Evolutionary conservation across 352 stramenopile species (phyloP).

Genomic region (Phytophthora megakarya): DNA sequence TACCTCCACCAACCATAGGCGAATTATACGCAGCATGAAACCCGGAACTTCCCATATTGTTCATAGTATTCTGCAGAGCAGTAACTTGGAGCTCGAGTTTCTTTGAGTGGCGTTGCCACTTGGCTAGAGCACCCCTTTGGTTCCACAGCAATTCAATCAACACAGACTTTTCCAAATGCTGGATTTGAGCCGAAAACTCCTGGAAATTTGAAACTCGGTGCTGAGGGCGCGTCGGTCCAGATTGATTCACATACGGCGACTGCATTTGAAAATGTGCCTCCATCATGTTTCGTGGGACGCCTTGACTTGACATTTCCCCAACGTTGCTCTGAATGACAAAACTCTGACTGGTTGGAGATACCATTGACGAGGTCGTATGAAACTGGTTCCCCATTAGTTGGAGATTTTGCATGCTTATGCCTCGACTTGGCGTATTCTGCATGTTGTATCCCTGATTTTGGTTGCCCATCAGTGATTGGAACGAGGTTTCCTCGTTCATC

Average conservation of each 20-base stretch:
- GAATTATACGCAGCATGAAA: slow-evolving; percentile 46
- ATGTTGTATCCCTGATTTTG: slow-evolving; percentile 32
- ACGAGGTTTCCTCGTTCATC: slow-evolving; percentile 40
- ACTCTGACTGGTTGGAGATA: slow-evolving; percentile 23
- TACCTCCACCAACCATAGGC: slow-evolving; percentile 24
- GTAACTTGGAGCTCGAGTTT: slow-evolving; percentile 60
- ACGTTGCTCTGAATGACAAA: slow-evolving; percentile 25
- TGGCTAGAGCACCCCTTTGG: slow-evolving; percentile 60
- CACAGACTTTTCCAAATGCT: slow-evolving; percentile 66
- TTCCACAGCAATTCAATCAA: slow-evolving; percentile 82
- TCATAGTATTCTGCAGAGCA: slow-evolving; percentile 23
- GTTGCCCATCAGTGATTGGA: slow-evolving; percentile 46
- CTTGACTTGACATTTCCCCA: slow-evolving; percentile 18
- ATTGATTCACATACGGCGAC: slow-evolving; percentile 37
- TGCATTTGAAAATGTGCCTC: slow-evolving; percentile 26
- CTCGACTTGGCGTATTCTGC: slow-evolving; percentile 19
- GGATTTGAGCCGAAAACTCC: slow-evolving; percentile 71
- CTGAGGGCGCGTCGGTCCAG: slow-evolving; percentile 37
- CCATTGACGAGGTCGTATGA: slow-evolving; percentile 13
- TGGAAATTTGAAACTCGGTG: slow-evolving; percentile 40
- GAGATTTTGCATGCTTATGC: slow-evolving; percentile 23
- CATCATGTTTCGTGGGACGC: slow-evolving; percentile 27
- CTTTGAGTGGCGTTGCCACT: slow-evolving; percentile 60
- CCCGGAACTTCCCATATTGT: slow-evolving; percentile 21
- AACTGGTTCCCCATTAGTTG: slow-evolving; percentile 28